Percentiles rank a stretch among this genome's conserved stretches.
Evolutionary conservation across 345 rosid genomes (phyloP).

Genomic region (Adansonia digitata): DNA sequence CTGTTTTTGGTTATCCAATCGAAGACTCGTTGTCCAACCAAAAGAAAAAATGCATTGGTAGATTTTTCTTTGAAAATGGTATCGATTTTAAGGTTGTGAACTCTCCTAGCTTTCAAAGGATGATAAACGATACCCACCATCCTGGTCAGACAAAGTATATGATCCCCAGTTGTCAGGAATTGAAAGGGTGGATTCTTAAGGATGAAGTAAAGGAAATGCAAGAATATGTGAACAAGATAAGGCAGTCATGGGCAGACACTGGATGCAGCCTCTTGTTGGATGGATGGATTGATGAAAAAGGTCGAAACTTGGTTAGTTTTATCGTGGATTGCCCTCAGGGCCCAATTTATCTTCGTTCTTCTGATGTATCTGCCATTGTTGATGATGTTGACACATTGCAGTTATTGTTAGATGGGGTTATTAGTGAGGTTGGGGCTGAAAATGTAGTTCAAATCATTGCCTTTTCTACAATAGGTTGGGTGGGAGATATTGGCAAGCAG

Average conservation of each 20-base stretch:
- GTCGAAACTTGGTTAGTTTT: slow-evolving; percentile 44
- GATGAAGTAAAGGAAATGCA: slow-evolving; percentile 34
- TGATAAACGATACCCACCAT: slow-evolving; percentile 20
- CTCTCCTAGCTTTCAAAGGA: slow-evolving; percentile 33
- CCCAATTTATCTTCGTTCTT: slow-evolving; percentile 43
- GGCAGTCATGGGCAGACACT: slow-evolving; percentile 46
- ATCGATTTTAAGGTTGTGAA: slow-evolving; percentile 37
- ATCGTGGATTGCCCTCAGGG: slow-evolving; percentile 51
- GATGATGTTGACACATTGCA: slow-evolving; percentile 25
- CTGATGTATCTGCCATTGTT: slow-evolving; percentile 30
- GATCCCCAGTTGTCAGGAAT: slow-evolving; percentile 28
- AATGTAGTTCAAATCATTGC: slow-evolving; percentile 54
- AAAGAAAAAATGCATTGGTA: slow-evolving; percentile 26
- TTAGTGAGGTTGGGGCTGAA: slow-evolving; percentile 41
- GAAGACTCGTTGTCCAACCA: slow-evolving; percentile 19
- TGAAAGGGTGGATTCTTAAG: slow-evolving; percentile 38
- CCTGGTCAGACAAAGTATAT: slow-evolving; percentile 9
- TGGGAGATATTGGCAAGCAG: slow-evolving; percentile 36
- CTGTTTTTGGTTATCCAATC: background rate
- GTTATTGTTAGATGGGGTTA: slow-evolving; percentile 32
- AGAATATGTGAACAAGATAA: slow-evolving; percentile 32
- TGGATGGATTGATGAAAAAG: slow-evolving; percentile 50
- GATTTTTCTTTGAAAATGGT: slow-evolving; percentile 41
- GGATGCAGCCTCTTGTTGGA: slow-evolving; percentile 70
- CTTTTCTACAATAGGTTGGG: slow-evolving; percentile 46